Conservation (phyloP, 2,329 filamentous ascomycete genomes). For the Sporothrix brasiliensis region DNA sequence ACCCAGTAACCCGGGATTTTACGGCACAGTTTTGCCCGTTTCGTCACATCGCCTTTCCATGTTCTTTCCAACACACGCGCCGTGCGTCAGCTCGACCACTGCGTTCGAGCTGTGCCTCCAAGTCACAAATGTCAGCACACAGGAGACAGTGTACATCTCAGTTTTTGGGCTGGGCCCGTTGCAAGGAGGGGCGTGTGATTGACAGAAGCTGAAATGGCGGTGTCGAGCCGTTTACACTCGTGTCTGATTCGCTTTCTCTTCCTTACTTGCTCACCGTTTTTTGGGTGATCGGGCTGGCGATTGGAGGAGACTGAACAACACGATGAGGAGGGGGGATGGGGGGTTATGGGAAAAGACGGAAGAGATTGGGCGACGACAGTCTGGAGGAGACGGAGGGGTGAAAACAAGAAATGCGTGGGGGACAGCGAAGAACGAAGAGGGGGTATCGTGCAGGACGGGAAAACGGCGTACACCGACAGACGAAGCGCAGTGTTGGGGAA, state of each 20-base stretch:
- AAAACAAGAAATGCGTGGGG: constrained; percentile 1
- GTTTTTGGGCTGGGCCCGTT: not conserved
- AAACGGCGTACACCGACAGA: not conserved
- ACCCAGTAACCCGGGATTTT: not conserved
- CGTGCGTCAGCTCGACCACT: not conserved
- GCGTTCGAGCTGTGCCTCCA: not conserved
- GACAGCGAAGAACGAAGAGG: constrained; percentile 1
- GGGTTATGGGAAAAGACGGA: not conserved
- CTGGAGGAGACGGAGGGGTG: constrained; percentile 9
- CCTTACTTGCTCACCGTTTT: constrained; percentile 10
- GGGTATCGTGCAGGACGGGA: not conserved
- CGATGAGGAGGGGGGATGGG: not conserved
- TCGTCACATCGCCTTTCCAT: not conserved
- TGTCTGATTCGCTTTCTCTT: not conserved
- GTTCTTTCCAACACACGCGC: not conserved
- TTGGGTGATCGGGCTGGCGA: constrained; percentile 2
- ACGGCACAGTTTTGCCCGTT: not conserved
- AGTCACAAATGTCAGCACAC: not conserved
- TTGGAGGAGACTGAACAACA: constrained; percentile 10
- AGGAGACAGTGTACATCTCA: not conserved
- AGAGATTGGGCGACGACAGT: constrained; percentile 13
- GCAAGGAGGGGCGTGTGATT: constrained; percentile 3
- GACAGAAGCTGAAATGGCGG: constrained; percentile 4
- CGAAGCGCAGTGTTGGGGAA: not conserved
- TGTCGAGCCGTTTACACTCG: not conserved